Base-by-base conservation (phyloP, 331 rosid genomes). In the Pyrus hybrid region DNA sequence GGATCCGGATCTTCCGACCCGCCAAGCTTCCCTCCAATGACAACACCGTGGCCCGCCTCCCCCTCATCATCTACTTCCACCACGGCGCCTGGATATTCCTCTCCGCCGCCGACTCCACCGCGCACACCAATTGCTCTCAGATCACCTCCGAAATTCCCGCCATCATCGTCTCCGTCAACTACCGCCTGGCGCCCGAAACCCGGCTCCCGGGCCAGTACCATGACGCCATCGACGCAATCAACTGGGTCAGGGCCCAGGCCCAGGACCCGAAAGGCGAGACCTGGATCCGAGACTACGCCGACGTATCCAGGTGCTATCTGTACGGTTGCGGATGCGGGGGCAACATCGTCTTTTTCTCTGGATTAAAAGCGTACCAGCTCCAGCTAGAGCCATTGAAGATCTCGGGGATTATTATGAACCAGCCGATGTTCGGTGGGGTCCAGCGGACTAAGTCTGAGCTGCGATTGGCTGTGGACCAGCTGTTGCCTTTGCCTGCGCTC, bases 391-490 rank as follows among this genome's bases (percentile, higher is more conserved):
- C 92, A 1, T 13, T 90, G 57, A 80, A 57, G 16, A 84, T 90
- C 30, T 10, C 51, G 2, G 96, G 92, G 8, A 17, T 87, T 13
- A 67, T 88, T 1, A 68, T 90, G 89, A 88, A 90, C 68, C 96
- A 90, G 30, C 92, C 96, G 3, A 88, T 88, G 96, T 80, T 86
- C 22, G 85, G 88, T 0, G 92, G 91, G 3, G 73, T 63, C n/a
- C 80, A 78, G 30, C 84, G 96, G 58, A 79, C 78, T 0, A 4
- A 7, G 2, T 90, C 95, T 0, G 92, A 90, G 81, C 75, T 87
- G 4, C 64, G 37, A 58, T 85, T 28, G 4, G 91, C 96, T 1
- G 43, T 92, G 12, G 96, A 90, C 28, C 83, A 86, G 62, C 23
- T 65, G 1, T n/a, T 84, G 21, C 95, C 92, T 0, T 76, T 87